Base-by-base conservation (phyloP, 345 rosid genomes). In the Sonneratia caseolaris region DNA sequence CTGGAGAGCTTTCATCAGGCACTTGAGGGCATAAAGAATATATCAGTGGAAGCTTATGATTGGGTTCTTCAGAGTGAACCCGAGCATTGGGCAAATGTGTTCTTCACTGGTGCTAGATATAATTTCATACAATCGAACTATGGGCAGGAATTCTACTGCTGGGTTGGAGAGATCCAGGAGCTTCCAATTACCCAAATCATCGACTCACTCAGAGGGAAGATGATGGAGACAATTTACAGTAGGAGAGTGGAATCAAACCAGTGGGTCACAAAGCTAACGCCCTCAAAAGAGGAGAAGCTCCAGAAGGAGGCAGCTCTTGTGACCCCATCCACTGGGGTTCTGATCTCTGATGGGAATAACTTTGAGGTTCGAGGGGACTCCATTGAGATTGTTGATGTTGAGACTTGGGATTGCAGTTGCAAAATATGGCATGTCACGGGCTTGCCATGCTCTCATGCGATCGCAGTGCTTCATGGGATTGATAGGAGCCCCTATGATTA, bases 11-110 rank as follows among this genome's bases (percentile, higher is more conserved):
- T 88, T 74, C 82, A 85, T 77, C 79, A 66, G 64, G 84, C 86
- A 70, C 73, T 75, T 69, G 96, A 85, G 76, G 88, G 78, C 80
- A 87, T 90, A 53, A 94, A 86, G 73, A 77, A 85, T 36, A 88
- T 94, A 61, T 94, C 98, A 53, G 87, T 85, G 7, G 93, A 90
- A 67, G 97, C 97, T 40, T 91, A 86, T 66, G 64, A 84, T 21
- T 94, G 98, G 97, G 87, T 94, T 67, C 64, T 86, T 70, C 87
- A 86, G 71, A 90, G 93, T 66, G 98, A 91, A 74, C 98, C 97
- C 12, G 88, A 84, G 57, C 95, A 90, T 75, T 91, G 97, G 97
- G 95, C 98, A 21, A 91, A 82, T 81, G 88, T 90, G 2, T 80
- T 85, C 76, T 88, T 89, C 75, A 81, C 75, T 49, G 96, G 98